Conservation (phyloP, 306 rosid genomes). For the Oemleria cerasiformis region DNA sequence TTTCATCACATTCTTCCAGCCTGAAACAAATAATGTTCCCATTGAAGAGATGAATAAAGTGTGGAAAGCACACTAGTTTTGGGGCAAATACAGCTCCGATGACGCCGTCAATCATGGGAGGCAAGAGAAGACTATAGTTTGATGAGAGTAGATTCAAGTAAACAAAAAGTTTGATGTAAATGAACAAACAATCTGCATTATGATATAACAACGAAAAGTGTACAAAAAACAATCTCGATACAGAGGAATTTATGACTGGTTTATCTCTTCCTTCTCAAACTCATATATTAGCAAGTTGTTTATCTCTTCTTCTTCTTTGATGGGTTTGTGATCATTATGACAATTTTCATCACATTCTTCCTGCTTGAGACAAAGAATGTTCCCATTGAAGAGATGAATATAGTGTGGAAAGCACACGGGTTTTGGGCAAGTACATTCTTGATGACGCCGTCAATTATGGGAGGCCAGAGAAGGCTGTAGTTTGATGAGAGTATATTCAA, state of each 20-base stretch:
- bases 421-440: conserved; percentile 13
- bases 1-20: conserved; percentile 51
- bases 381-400: too few relatives aligned
- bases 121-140: too few relatives aligned
- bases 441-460: not conserved
- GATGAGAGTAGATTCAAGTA: too few relatives aligned
- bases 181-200: too few relatives aligned
- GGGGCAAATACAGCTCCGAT: too few relatives aligned
- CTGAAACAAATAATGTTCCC: conserved; percentile 70
- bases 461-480: not conserved
- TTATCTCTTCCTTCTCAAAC: not conserved
- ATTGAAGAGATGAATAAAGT: conserved; percentile 60
- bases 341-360: conserved; percentile 15
- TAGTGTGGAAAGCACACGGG: too few relatives aligned
- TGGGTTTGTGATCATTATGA: conserved; percentile 34
- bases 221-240: not conserved
- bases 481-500: not conserved
- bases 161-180: too few relatives aligned
- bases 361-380: too few relatives aligned
- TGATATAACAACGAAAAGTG: too few relatives aligned
- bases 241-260: not conserved
- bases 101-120: too few relatives aligned
- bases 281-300: too few relatives aligned
- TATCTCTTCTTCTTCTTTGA: too few relatives aligned
- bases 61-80: conserved; percentile 55